Percentiles rank a stretch among this genome's conserved stretches.
These are phyloP conservation scores for Steccherinum ochraceum DNA, from an alignment of 768 basidiomycete genomes.

Conservation along the genomic window DNA sequence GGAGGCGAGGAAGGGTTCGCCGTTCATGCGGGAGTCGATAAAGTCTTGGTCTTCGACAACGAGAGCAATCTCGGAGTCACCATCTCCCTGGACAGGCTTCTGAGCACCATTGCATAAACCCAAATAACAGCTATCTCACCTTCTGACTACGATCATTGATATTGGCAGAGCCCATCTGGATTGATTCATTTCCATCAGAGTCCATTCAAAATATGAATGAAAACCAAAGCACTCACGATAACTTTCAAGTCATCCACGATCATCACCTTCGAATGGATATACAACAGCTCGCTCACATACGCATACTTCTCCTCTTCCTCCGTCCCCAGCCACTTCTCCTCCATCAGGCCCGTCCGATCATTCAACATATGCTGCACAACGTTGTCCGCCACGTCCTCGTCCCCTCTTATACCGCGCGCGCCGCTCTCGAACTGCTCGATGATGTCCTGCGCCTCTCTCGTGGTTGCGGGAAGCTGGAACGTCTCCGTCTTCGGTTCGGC, in stretches of 20 bases:
- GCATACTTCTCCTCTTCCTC: slow-evolving; percentile 78
- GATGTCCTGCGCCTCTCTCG: slow-evolving; percentile 62
- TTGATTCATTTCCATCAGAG: background rate
- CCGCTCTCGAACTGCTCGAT: slow-evolving; percentile 68
- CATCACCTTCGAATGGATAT: slow-evolving; percentile 90
- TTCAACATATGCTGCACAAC: slow-evolving; percentile 77
- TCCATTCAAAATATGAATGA: background rate
- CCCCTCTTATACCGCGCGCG: slow-evolving; percentile 45
- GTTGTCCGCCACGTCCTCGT: slow-evolving; percentile 63
- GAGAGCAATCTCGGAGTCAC: slow-evolving; percentile 91
- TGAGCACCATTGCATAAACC: slow-evolving; percentile 4
- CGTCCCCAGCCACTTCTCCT: slow-evolving; percentile 82
- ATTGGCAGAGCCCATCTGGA: slow-evolving; percentile 89
- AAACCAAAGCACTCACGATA: slow-evolving; percentile 51
- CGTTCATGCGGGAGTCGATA: slow-evolving; percentile 74
- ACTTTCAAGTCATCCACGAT: slow-evolving; percentile 89
- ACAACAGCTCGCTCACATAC: slow-evolving; percentile 74
- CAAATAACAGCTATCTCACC: slow-evolving; percentile 26
- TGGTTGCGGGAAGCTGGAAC: slow-evolving; percentile 58
- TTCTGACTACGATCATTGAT: slow-evolving; percentile 84
- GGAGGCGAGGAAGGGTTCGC: slow-evolving; percentile 60
- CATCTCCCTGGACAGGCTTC: slow-evolving; percentile 58
- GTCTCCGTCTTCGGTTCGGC: slow-evolving; percentile 48
- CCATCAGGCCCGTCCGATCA: slow-evolving; percentile 51
- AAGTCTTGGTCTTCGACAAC: slow-evolving; percentile 86